Conservation (phyloP, 1,139 yeast species). For the Suhomyces coccinellae region DNA sequence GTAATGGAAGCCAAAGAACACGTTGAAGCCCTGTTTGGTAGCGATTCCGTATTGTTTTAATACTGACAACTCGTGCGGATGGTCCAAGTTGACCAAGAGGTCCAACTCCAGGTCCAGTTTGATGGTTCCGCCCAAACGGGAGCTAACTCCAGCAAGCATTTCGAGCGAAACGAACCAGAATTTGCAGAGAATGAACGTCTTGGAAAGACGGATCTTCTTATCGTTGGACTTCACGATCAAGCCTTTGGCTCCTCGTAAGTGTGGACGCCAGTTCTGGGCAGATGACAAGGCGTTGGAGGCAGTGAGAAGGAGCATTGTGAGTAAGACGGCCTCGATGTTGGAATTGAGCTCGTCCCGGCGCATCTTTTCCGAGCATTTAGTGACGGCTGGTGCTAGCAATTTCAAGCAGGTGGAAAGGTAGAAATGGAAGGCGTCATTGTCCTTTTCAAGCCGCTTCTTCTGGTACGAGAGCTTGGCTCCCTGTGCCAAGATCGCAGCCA, state of each 20-base stretch:
- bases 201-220: conserved; percentile 11
- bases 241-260: conserved; percentile 23
- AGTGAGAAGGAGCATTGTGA: conserved; percentile 21
- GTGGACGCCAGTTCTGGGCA: conserved; percentile 24
- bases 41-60: conserved; percentile 18
- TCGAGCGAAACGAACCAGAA: conserved; percentile 22
- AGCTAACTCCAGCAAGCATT: conserved; percentile 21
- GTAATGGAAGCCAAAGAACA: conserved; percentile 19
- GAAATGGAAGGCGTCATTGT: conserved; percentile 20
- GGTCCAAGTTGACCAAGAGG: conserved; percentile 13
- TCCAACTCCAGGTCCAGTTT: conserved; percentile 18
- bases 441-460: conserved; percentile 15
- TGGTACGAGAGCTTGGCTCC: conserved; percentile 19
- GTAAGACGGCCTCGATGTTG: conserved; percentile 22
- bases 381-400: conserved; percentile 21
- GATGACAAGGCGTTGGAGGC: conserved; percentile 21
- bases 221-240: conserved; percentile 18
- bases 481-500: conserved; percentile 23
- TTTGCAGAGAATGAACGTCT: conserved; percentile 20
- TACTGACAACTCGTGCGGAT: conserved; percentile 15
- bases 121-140: conserved; percentile 21
- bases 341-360: conserved; percentile 9
- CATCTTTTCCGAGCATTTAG: conserved; percentile 11
- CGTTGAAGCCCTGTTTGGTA: conserved; percentile 17
- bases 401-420: conserved; percentile 21